Evolutionary conservation across 768 basidiomycete species (phyloP), one percentile per base, ranked within the genome.

Genomic region (Calocybe gangraenosa): DNA sequence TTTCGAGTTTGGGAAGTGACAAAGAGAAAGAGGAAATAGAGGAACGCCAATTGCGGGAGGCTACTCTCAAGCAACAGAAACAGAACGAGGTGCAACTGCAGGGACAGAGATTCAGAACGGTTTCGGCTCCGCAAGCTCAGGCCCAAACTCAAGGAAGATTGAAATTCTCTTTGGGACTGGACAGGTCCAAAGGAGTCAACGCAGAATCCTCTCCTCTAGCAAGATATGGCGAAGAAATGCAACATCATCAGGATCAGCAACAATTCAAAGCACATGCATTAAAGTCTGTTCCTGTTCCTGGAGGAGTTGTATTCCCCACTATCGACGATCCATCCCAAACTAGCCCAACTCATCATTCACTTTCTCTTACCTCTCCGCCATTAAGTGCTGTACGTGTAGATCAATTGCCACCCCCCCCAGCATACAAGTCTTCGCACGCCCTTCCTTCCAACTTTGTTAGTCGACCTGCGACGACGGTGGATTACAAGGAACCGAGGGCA

Each of bases 401-500:
- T 2, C 17, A 11, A 13, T 17, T 28, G 2, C 19, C 42, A 3
- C 35, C 21, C 14, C 22, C 35, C 1, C 25, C 25, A 3, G 3
- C 36, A 8, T 18, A 36, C 9, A 25, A 30, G 17, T 19, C 22
- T 3, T 17, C 2, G 1, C 17, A 18, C 17, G 10, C 5, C 14
- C 20, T 39, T 21, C 38, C 21, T 7, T 33, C 33, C 17, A 42
- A 21, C 13, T 40, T 34, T 10, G 31, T 18, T 17, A 17, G 30
- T 11, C 49, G 28, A 15, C 44, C 49, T 57, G 25, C 58, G 17
- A 69, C 61, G 36, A 54, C 55, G 11, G 65, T 78, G 53, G 78
- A 85, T 50, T 84, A 81, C 58, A 77, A 78, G 54, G 66, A 74
- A 41, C 87, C 88, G 14, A 70, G 87, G 28, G 65, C 66, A 46